Conservation (phyloP, 495 filamentous ascomycete genomes). For the Penicillium paradoxum region DNA sequence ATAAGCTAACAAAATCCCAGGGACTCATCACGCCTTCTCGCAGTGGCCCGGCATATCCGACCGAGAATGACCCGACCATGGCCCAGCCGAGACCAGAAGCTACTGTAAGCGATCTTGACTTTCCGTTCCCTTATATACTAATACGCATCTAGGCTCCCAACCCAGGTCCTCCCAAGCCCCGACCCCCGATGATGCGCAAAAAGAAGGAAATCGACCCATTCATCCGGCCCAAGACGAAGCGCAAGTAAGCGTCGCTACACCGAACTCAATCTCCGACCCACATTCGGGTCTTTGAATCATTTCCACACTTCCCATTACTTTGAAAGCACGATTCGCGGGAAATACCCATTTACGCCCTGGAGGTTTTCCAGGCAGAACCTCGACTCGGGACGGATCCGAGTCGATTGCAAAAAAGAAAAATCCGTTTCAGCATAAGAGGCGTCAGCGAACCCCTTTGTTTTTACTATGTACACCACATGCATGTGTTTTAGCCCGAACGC, state of each 20-base stretch:
- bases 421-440: conserved; percentile 15
- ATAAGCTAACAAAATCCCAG: conserved; percentile 15
- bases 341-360: not conserved
- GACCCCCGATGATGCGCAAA: conserved; percentile 40
- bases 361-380: not conserved
- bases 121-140: conserved; percentile 5
- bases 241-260: conserved; percentile 9
- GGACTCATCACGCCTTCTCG: conserved; percentile 39
- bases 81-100: conserved; percentile 10
- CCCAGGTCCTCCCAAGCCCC: conserved; percentile 10
- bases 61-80: conserved; percentile 8
- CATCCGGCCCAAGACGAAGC: conserved; percentile 46
- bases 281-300: not conserved
- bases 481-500: not conserved
- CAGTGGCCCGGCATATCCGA: conserved; percentile 30
- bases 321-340: not conserved
- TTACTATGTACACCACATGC: not conserved
- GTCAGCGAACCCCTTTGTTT: conserved; percentile 2
- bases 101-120: conserved; percentile 21
- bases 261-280: not conserved
- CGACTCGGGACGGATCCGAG: conserved; percentile 10
- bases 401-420: not conserved
- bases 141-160: conserved; percentile 10
- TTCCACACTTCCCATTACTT: not conserved
- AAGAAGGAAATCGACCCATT: conserved; percentile 50